Conservation (phyloP, 2,329 filamentous ascomycete species). For the Colletotrichum orchidophilum region DNA sequence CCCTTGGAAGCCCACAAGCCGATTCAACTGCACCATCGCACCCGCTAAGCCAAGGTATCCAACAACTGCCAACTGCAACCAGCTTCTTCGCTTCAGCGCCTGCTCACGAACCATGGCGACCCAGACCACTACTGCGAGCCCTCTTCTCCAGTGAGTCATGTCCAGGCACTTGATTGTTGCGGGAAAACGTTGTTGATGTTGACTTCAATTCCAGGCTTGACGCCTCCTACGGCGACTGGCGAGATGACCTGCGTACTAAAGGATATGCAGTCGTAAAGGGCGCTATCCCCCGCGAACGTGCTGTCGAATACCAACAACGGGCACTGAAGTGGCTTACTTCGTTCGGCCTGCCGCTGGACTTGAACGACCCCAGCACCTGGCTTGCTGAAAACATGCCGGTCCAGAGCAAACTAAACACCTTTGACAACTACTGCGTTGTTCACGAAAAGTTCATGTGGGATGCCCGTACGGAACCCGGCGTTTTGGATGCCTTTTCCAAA, state of each 20-base stretch:
- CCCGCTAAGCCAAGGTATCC: too few species aligned
- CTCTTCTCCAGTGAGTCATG: too few species aligned
- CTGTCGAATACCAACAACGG: slow-evolving; percentile 49
- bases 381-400: slow-evolving; percentile 54
- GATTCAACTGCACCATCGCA: too few species aligned
- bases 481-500: slow-evolving; percentile 49
- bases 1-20: too few species aligned
- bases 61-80: too few species aligned
- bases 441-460: slow-evolving; percentile 54
- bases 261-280: slow-evolving; percentile 52
- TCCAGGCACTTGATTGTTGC: too few species aligned
- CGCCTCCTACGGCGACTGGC: too few species aligned
- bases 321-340: slow-evolving; percentile 52
- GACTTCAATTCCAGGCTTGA: too few species aligned
- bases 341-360: slow-evolving; percentile 41
- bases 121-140: too few species aligned
- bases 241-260: slow-evolving; percentile 51
- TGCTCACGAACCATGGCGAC: too few species aligned
- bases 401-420: slow-evolving; percentile 40
- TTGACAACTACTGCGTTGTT: slow-evolving; percentile 41
- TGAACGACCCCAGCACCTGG: slow-evolving; percentile 46
- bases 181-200: too few species aligned
- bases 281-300: slow-evolving; percentile 47
- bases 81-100: too few species aligned
- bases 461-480: slow-evolving; percentile 47